Evolutionary conservation across 306 rosid genomes (phyloP).

Genomic region (Quercus wislizeni): DNA sequence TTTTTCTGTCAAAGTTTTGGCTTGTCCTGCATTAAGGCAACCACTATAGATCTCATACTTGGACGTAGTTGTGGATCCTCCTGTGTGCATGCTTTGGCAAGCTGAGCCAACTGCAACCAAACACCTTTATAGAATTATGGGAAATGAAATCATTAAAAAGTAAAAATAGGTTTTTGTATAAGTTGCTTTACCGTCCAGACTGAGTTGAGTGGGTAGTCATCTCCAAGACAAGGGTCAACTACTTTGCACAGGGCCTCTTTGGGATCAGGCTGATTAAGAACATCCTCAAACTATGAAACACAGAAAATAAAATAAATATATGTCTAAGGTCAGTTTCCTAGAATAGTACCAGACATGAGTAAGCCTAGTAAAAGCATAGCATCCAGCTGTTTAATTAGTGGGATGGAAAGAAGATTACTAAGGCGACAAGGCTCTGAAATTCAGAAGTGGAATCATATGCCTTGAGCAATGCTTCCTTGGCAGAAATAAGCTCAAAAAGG

Average conservation of each 20-base stretch:
- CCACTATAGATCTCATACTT: conserved; percentile 83
- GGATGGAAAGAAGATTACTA: conserved; percentile 43
- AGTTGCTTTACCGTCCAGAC: conserved; percentile 63
- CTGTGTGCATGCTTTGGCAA: conserved; percentile 81
- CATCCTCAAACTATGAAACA: conserved; percentile 70
- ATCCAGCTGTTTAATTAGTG: neutral
- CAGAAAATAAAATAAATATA: neutral
- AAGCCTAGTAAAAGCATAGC: conserved; percentile 1
- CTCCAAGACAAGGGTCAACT: conserved; percentile 73
- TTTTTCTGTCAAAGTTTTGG: no score
- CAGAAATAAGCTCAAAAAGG: conserved; percentile 84
- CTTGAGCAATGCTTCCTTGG: conserved; percentile 72
- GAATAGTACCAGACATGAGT: neutral
- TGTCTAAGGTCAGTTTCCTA: neutral
- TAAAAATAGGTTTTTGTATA: neutral
- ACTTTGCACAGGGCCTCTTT: conserved; percentile 51
- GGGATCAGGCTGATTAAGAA: conserved; percentile 53
- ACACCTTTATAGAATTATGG: conserved; percentile 5
- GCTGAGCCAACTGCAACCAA: conserved; percentile 65
- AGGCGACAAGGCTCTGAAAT: conserved; percentile 65
- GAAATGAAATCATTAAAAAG: neutral
- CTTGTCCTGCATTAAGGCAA: conserved; percentile 46
- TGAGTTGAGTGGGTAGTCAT: conserved; percentile 65
- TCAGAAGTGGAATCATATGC: conserved; percentile 41
- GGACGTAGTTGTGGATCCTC: conserved; percentile 79